These are phyloP conservation scores for Monascus purpureus DNA, from an alignment of 495 filamentous ascomycete species.

Conservation along the genomic window DNA sequence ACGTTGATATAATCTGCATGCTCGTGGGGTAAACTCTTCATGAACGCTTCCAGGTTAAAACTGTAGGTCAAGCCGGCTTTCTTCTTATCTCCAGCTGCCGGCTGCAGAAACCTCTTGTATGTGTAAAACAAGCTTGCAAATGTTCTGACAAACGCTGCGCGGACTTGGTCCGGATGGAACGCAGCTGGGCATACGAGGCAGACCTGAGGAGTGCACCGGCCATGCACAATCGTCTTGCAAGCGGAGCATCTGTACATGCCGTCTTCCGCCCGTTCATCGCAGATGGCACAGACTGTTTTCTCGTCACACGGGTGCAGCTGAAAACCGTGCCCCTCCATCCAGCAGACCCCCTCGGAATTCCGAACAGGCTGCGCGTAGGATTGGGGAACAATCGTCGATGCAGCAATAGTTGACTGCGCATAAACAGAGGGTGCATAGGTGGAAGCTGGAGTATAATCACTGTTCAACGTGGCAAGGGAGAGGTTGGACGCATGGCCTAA, in stretches of 20 bases:
- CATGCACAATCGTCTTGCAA: conserved; percentile 65
- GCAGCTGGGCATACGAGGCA: conserved; percentile 79
- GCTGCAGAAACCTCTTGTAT: conserved; percentile 70
- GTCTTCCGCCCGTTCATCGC: conserved; percentile 80
- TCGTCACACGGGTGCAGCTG: conserved; percentile 56
- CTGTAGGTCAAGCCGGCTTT: conserved; percentile 73
- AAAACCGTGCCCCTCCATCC: conserved; percentile 92
- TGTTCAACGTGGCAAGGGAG: conserved; percentile 71
- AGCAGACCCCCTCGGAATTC: conserved; percentile 74
- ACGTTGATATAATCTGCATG: conserved; percentile 78
- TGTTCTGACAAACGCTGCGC: conserved; percentile 86
- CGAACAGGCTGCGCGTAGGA: conserved; percentile 70
- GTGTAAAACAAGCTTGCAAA: conserved; percentile 93
- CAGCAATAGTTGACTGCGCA: conserved; percentile 90
- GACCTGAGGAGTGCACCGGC: conserved; percentile 65
- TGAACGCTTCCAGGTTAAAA: conserved; percentile 90
- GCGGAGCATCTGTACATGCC: conserved; percentile 75
- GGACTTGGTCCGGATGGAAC: conserved; percentile 80
- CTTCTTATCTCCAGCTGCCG: conserved; percentile 70
- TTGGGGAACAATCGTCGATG: conserved; percentile 94
- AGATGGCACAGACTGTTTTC: conserved; percentile 63
- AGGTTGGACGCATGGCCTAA: conserved; percentile 64
- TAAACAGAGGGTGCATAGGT: conserved; percentile 92
- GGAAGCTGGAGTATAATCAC: conserved; percentile 57
- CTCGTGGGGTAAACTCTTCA: conserved; percentile 79